phyloP scores from a whole-genome alignment of 164 flowering plant genomes.

The Vitis amurensis region DNA sequence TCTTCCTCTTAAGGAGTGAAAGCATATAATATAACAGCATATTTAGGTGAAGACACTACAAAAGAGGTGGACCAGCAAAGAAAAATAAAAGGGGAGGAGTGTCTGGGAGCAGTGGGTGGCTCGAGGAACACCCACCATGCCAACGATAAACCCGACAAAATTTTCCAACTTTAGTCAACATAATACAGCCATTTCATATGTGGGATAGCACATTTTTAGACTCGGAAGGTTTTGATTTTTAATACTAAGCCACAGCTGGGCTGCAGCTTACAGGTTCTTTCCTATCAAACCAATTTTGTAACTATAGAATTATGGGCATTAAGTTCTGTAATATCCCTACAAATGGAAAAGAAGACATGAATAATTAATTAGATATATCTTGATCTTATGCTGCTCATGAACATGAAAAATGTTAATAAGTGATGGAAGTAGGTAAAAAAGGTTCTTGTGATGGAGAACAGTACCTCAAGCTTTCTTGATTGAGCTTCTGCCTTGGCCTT shows the following conservation, averaged over 20 bases:
- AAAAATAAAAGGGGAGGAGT: slow-evolving; percentile 3
- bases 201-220: not conserved
- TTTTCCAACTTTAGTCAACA: not conserved
- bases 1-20: not conserved
- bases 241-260: not conserved
- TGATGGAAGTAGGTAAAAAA: not conserved
- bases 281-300: no score
- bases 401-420: not conserved
- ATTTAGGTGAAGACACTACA: slow-evolving; percentile 7
- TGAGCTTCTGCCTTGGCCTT: slow-evolving; percentile 96
- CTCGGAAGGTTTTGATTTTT: not conserved
- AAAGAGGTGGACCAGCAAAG: slow-evolving; percentile 22
- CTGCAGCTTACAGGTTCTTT: no score
- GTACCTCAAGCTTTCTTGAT: slow-evolving; percentile 79
- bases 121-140: slow-evolving; percentile 26
- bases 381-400: no score
- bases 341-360: not conserved
- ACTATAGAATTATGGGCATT: no score
- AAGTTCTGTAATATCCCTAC: no score
- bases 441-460: not conserved
- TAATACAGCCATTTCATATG: not conserved
- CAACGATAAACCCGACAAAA: slow-evolving; percentile 8
- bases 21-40: slow-evolving; percentile 1
- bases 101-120: slow-evolving; percentile 29
- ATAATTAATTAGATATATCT: no score